These are phyloP conservation scores for Aechmea fasciata DNA, from an alignment of 176 grass and related monocot species.

Conservation along the genomic window DNA sequence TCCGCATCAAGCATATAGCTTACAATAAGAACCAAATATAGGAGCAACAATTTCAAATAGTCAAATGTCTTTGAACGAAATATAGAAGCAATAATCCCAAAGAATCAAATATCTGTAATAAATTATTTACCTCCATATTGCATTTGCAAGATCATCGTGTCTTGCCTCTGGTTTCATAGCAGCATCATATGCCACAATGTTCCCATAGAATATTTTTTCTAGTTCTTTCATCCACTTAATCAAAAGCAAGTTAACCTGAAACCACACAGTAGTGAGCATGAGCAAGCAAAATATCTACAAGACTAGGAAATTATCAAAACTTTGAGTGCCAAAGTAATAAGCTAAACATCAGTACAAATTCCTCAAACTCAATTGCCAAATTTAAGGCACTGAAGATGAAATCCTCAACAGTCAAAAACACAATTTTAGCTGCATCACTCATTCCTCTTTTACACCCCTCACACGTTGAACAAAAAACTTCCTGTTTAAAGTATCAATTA, in stretches of 20 bases:
- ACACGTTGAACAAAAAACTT: background rate
- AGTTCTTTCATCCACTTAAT: slow-evolving; percentile 99
- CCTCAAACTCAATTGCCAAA: background rate
- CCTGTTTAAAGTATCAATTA: background rate
- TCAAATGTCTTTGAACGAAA: too few relatives aligned
- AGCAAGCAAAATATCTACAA: background rate
- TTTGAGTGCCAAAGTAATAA: background rate
- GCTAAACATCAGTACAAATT: background rate
- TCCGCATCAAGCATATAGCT: too few relatives aligned
- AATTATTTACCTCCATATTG: slow-evolving; percentile 76
- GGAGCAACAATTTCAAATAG: too few relatives aligned
- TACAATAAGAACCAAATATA: too few relatives aligned
- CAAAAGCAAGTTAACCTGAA: slow-evolving; percentile 91
- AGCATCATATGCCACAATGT: slow-evolving; percentile 87
- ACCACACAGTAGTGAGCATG: background rate
- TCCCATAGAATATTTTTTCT: slow-evolving; percentile 99
- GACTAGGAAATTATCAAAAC: background rate
- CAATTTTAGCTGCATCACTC: background rate
- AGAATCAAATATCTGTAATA: background rate
- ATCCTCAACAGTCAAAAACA: background rate
- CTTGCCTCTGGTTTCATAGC: slow-evolving; percentile 60
- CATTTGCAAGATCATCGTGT: slow-evolving; percentile 86
- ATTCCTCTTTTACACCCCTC: background rate
- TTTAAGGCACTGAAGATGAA: background rate
- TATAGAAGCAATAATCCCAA: too few relatives aligned